Base-by-base conservation (phyloP, 306 rosid genomes). In the Quercus rubra region DNA sequence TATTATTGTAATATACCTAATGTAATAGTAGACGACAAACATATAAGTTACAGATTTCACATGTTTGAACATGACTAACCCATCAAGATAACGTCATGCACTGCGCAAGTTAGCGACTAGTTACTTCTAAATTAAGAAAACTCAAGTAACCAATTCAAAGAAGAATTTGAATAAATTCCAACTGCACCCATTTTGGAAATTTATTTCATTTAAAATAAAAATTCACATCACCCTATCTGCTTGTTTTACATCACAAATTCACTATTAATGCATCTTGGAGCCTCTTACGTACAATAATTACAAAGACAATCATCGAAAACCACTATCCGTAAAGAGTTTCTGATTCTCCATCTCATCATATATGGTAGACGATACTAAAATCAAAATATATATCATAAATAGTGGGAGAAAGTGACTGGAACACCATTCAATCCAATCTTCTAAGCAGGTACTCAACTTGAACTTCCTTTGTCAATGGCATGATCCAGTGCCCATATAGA, bases 391-490 rank as follows among this genome's bases (percentile, higher is more conserved):
- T 21, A 27, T 59, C 51, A 5, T 35, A 1, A n/a, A 35, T 19
- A 38, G 23, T 8, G 72, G 20, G 17, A 11, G 52, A 0, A 4
- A 4, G 72, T n/a, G 51, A 33, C 72, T 35, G 21, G n/a, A 54
- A 43, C 57, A 25, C 57, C 64, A 55, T 56, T 96, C 89, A 91
- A 51, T 96, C 99, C 82, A 96, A 79, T 87, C 91, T 89, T 87
- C 97, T 90, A 55, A 96, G 75, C 46, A 96, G 86, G 80, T 93
- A 96, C 5, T 90, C 91, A 83, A 93, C 91, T 88, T 93, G 98
- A 79, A 93, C 98, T 86, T 96, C 88, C 83, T 96, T 96, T 55
- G 99, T 96, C 81, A 96, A 74, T 70, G 99, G 99, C 99, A 96
- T 96, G 88, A 96, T 96, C 98, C 97, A 93, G 14, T 89, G 92